phyloP scores from a whole-genome alignment of 139 green algal genomes.

The Chlamydomonas incerta region DNA sequence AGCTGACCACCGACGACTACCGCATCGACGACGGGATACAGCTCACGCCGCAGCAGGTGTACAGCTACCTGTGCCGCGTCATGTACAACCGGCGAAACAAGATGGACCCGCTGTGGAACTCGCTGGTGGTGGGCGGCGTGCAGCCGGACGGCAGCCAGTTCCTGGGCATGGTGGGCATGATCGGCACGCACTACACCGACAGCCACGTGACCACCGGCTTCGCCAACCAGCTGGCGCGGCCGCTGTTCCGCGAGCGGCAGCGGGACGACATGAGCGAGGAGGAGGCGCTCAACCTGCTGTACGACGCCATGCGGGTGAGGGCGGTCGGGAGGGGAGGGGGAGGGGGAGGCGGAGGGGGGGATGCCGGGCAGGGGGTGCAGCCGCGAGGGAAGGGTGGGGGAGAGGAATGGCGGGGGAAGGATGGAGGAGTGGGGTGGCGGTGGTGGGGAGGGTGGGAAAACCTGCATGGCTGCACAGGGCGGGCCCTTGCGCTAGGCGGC shows the following conservation, averaged over 20 bases:
- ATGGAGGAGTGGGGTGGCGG: no score
- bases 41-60: constrained; percentile 72
- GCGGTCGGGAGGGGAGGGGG: neutral
- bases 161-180: constrained; percentile 91
- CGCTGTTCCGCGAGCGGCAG: constrained; percentile 93
- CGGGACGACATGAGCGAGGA: constrained; percentile 91
- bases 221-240: constrained; percentile 91
- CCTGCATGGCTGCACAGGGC: no score
- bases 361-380: neutral
- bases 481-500: no score
- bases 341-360: neutral
- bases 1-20: constrained; percentile 93
- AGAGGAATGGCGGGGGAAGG: neutral
- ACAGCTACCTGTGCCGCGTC: constrained; percentile 93
- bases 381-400: neutral
- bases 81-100: constrained; percentile 96
- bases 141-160: constrained; percentile 74
- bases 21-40: constrained; percentile 84
- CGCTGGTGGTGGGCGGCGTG: constrained; percentile 88
- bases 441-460: no score
- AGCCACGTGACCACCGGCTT: constrained; percentile 90
- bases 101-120: constrained; percentile 98
- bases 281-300: constrained; percentile 87
- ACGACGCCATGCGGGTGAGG: constrained; percentile 80
- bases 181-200: constrained; percentile 90